phyloP scores from a whole-genome alignment of 352 stramenopile genomes.

The Phytophthora sansomeana region DNA sequence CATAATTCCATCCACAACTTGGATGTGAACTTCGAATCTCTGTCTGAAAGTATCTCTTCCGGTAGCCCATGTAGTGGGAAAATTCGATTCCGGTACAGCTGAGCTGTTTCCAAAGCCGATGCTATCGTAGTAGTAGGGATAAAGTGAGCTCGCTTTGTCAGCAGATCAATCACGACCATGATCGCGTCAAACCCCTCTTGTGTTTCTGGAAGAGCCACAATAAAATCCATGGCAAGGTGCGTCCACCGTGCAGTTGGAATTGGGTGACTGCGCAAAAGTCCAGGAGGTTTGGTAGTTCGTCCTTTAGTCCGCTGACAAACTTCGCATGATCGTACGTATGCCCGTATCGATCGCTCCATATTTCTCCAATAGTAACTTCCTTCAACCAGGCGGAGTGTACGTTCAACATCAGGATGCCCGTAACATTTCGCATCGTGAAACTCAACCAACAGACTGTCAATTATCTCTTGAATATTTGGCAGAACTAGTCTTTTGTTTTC shows the following conservation, averaged over 20 bases:
- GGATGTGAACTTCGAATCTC: no score
- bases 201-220: no score
- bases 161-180: constrained; percentile 17
- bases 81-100: constrained; percentile 2
- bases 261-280: no score
- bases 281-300: no score
- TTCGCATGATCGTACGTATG: constrained; percentile 21
- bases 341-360: constrained; percentile 6
- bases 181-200: no score
- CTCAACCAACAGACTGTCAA: constrained; percentile 16
- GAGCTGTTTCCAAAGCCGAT: not conserved
- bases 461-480: no score
- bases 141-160: constrained; percentile 22
- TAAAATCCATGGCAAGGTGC: no score
- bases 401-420: constrained; percentile 20
- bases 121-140: not conserved
- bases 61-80: no score
- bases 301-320: no score
- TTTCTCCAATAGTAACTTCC: constrained; percentile 7
- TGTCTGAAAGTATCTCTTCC: no score
- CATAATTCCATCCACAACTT: no score
- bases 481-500: constrained; percentile 18
- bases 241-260: no score
- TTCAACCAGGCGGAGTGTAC: constrained; percentile 15
- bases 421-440: constrained; percentile 18